Base-by-base conservation (phyloP, 1,139 yeast genomes). In the Yamadazyma dushanensis region DNA sequence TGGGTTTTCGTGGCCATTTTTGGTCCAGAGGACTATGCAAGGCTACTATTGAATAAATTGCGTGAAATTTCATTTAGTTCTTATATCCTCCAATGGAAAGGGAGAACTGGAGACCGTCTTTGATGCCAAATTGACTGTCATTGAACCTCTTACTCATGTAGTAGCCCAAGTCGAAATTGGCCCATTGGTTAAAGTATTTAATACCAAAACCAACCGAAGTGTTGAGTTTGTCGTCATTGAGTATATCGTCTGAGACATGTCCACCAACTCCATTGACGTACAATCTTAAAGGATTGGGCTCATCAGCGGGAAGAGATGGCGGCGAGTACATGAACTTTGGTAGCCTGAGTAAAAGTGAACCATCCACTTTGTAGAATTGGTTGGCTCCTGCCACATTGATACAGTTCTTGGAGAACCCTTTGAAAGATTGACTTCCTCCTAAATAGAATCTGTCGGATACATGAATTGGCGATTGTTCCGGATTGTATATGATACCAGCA, bases 391-490 rank as follows among this genome's bases (percentile, higher is more conserved):
- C 43, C 16, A 56, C 45, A 34, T 64, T 63, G 30, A 70, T 51
- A 2, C 69, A 49, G 46, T 70, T 70, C 39, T 60, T 61, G 8
- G 59, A 44, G 41, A 67, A 70, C 1, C 77, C 77, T 35, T 53
- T 53, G 45, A 72, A 63, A 2, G 66, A 55, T 28, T 58, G 49
- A 35, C 49, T 50, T 0, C 77, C 78, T 8, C 78, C 77, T 38
- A 75, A 59, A 47, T 73, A 76, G 46, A 75, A 76, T 40, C 69
- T 64, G 47, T 77, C 83, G 9, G 68, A 53, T 5, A 57, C 49
- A 41, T 72, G 78, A 16, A 76, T 61, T 10, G 66, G 61, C 3
- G 49, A 37, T 20, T 44, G 44, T 5, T 45, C 39, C 8, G 27
- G 16, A n/a, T 56, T 48, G 40, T 51, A 51, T 28, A 63, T 56